Evolutionary conservation across 768 basidiomycete genomes (phyloP).

Genomic region (Boletus eberwhitei): DNA sequence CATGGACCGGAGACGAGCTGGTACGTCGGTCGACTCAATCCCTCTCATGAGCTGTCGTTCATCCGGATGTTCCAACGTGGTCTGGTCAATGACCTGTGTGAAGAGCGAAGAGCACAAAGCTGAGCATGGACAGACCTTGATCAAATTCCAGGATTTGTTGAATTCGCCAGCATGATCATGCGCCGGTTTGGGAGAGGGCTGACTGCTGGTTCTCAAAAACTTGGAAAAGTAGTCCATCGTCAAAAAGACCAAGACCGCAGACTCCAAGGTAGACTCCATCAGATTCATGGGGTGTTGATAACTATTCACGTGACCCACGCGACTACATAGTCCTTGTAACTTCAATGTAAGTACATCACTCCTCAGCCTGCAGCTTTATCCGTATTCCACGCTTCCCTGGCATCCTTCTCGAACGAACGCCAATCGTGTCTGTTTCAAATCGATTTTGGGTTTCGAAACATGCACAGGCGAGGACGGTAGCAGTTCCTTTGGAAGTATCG

Average conservation of each 20-base stretch:
- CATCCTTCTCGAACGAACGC: slow-evolving; percentile 10
- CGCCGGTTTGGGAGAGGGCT: slow-evolving; percentile 43
- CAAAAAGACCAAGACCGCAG: neutral
- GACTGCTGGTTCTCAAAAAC: slow-evolving; percentile 51
- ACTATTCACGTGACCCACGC: slow-evolving; percentile 14
- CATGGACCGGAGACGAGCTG: slow-evolving; percentile 70
- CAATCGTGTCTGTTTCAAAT: slow-evolving; percentile 21
- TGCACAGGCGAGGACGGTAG: slow-evolving; percentile 6
- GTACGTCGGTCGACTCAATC: slow-evolving; percentile 79
- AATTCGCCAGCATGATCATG: slow-evolving; percentile 74
- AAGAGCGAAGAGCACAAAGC: neutral
- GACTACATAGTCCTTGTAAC: neutral
- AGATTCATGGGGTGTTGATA: neutral
- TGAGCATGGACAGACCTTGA: slow-evolving; percentile 51
- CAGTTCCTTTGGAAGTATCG: slow-evolving; percentile 28
- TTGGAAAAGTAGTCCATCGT: slow-evolving; percentile 85
- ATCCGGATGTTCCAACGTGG: slow-evolving; percentile 82
- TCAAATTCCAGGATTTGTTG: slow-evolving; percentile 66
- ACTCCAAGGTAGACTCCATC: too few species aligned
- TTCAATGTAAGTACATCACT: neutral
- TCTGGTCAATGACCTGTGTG: slow-evolving; percentile 41
- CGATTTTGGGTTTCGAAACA: slow-evolving; percentile 3
- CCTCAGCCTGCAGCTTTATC: neutral
- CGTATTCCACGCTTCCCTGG: neutral
- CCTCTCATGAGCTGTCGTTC: slow-evolving; percentile 83